Percentiles rank a stretch among this genome's conserved stretches.
phyloP scores from a whole-genome alignment of 176 grass and related monocot genomes.

The Urochloa ruziziensis region DNA sequence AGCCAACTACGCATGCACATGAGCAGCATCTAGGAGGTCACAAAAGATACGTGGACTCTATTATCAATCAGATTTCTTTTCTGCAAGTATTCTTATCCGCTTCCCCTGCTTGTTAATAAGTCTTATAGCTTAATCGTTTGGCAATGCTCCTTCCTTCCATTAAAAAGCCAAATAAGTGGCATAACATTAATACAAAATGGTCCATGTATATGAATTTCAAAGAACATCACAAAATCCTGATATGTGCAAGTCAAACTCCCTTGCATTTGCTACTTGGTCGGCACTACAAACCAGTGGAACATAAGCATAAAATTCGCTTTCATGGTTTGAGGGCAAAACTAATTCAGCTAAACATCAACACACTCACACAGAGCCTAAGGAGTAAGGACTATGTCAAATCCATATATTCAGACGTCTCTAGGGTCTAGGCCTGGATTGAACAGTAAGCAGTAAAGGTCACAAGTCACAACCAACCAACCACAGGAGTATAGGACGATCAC shows the following conservation, averaged over 20 bases:
- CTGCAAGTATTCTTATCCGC: neutral
- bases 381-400: neutral
- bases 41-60: neutral
- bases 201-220: neutral
- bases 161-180: neutral
- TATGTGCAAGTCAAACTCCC: neutral
- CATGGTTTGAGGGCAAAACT: neutral
- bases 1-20: neutral
- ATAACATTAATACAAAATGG: neutral
- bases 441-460: neutral
- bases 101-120: neutral
- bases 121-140: neutral
- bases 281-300: neutral
- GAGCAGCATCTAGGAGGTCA: neutral
- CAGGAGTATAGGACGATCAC: neutral
- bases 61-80: neutral
- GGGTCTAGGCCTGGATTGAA: too few relatives aligned
- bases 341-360: neutral
- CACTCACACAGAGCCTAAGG: neutral
- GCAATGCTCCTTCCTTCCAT: neutral
- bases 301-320: neutral
- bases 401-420: neutral
- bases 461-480: constrained; percentile 3
- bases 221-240: neutral
- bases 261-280: neutral